phyloP scores from a whole-genome alignment of 2,329 filamentous ascomycete genomes.

The Furcasterigmium sp. region DNA sequence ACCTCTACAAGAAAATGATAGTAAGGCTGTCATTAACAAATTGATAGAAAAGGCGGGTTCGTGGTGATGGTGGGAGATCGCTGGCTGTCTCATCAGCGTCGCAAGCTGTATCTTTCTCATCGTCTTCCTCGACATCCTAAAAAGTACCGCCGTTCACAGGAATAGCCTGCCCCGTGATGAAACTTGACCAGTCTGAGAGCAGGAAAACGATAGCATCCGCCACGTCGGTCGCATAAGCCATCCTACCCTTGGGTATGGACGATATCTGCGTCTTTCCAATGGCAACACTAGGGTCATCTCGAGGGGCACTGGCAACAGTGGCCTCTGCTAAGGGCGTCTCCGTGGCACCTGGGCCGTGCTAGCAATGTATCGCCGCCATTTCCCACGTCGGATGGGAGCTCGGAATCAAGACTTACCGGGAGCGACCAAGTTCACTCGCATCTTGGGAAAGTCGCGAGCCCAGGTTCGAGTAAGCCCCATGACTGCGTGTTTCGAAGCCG shows the following conservation, averaged over 20 bases:
- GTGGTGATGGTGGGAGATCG: no score
- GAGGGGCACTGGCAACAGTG: no score
- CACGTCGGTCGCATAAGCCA: conserved; percentile 1
- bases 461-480: not conserved
- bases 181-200: conserved; percentile 1
- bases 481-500: conserved; percentile 1
- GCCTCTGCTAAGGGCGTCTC: no score
- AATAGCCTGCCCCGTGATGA: not conserved
- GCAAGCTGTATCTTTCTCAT: no score
- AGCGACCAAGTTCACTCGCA: conserved; percentile 3
- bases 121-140: not conserved
- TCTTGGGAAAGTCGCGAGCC: conserved; percentile 1
- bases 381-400: no score
- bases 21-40: no score
- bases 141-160: not conserved
- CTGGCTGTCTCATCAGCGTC: no score
- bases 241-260: not conserved
- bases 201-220: not conserved
- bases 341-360: no score
- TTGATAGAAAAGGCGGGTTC: no score
- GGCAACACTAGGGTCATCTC: not conserved
- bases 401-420: no score
- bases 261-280: not conserved
- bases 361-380: no score
- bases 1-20: no score